Evolutionary conservation across 768 basidiomycete species (phyloP).

Genomic region (Fomitopsis pulvina): DNA sequence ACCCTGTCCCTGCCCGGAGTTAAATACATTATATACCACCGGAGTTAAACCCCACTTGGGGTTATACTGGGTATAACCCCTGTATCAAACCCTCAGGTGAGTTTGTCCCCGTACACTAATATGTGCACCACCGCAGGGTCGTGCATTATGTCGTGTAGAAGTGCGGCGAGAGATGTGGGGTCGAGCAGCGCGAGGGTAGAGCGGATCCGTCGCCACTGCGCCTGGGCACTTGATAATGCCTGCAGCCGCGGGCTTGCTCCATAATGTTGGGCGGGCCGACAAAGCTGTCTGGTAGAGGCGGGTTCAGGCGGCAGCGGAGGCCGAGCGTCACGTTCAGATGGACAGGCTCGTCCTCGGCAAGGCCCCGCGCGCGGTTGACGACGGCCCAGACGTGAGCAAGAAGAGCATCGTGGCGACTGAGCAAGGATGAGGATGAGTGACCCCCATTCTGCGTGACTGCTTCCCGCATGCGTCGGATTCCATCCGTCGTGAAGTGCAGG

Average conservation of each 20-base stretch:
- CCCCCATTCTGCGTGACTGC: constrained; percentile 13
- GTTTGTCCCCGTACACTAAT: too few species aligned
- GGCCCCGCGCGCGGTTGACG: constrained; percentile 25
- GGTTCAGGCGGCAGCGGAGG: constrained; percentile 17
- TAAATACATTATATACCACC: too few species aligned
- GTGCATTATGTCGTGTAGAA: constrained; percentile 29
- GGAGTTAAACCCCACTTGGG: too few species aligned
- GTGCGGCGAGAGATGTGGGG: constrained; percentile 20
- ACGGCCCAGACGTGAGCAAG: constrained; percentile 30
- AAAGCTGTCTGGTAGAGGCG: constrained; percentile 18
- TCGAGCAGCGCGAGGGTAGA: constrained; percentile 20
- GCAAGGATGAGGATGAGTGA: background rate
- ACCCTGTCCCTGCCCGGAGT: too few species aligned
- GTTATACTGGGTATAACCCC: too few species aligned
- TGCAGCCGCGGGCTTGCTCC: constrained; percentile 11
- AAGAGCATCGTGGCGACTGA: constrained; percentile 31
- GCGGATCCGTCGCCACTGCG: constrained; percentile 25
- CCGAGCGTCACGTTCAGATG: constrained; percentile 25
- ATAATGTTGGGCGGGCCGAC: constrained; percentile 30
- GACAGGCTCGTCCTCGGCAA: constrained; percentile 15
- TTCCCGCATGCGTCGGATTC: constrained; percentile 28
- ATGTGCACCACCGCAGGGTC: constrained; percentile 24
- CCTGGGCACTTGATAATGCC: constrained; percentile 10
- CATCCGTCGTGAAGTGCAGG: constrained; percentile 13
- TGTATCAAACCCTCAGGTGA: too few species aligned